phyloP scores from a whole-genome alignment of 2,329 filamentous ascomycete genomes.

The Colletotrichum sidae region DNA sequence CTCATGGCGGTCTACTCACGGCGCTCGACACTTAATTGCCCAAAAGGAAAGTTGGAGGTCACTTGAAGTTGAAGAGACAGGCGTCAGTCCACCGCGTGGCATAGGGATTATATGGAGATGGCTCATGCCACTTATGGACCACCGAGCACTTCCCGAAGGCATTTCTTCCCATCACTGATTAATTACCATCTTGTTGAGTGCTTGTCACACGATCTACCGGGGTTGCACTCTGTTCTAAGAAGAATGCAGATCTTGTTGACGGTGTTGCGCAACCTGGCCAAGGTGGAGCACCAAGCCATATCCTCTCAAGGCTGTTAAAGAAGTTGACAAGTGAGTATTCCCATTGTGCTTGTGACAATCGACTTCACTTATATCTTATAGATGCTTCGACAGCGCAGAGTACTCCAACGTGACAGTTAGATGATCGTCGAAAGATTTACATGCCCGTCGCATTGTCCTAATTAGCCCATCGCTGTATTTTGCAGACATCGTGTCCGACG shows the following conservation, averaged over 20 bases:
- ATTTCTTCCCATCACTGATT: too few species aligned
- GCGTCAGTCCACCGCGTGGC: not conserved
- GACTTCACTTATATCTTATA: not conserved
- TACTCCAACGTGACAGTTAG: constrained; percentile 11
- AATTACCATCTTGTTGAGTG: too few species aligned
- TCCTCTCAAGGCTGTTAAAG: constrained; percentile 1
- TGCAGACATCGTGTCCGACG: not conserved
- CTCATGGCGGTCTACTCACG: too few species aligned
- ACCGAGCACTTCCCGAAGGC: too few species aligned
- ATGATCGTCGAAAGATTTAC: not conserved
- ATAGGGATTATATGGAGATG: not conserved
- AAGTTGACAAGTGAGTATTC: constrained; percentile 1
- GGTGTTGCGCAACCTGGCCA: constrained; percentile 7
- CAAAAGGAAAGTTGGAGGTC: constrained; percentile 9
- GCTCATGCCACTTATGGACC: too few species aligned
- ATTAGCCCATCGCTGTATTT: constrained; percentile 15
- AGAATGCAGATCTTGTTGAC: constrained; percentile 24
- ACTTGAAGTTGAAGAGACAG: not conserved
- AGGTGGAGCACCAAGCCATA: constrained; percentile 8
- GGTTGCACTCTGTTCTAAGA: not conserved
- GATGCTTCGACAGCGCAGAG: constrained; percentile 16
- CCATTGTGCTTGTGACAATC: too few species aligned
- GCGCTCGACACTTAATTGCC: constrained; percentile 3
- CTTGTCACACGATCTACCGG: too few species aligned
- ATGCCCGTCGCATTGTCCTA: constrained; percentile 18